Conservation (phyloP, 2,329 filamentous ascomycete species). For the Colletotrichum sp. region DNA sequence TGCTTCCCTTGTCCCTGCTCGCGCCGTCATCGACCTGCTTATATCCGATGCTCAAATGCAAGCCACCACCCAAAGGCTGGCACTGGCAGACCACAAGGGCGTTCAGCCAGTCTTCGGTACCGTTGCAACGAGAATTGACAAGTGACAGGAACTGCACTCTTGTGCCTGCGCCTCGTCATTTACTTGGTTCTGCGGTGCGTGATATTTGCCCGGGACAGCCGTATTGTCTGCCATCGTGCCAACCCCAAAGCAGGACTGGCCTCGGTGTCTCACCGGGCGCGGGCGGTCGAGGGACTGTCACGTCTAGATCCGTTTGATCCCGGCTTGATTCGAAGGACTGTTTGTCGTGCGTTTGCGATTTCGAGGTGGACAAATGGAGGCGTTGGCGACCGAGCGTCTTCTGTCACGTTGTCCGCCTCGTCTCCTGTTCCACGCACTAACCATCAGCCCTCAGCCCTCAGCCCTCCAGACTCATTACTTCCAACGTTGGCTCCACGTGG, state of each 20-base stretch:
- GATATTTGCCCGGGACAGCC: constrained; percentile 1
- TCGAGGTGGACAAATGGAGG: background rate
- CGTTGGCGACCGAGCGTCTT: background rate
- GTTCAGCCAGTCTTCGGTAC: background rate
- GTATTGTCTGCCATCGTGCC: background rate
- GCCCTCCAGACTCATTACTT: background rate
- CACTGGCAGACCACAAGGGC: background rate
- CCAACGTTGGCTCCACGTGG: background rate
- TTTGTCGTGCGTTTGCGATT: background rate
- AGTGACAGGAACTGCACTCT: constrained; percentile 5
- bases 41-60: background rate
- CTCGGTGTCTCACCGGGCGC: background rate
- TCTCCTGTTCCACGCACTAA: background rate
- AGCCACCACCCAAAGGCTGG: background rate
- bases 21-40: background rate
- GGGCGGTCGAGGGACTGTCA: background rate
- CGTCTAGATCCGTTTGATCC: background rate
- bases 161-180: constrained; percentile 5
- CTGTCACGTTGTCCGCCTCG: background rate
- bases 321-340: background rate
- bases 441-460: background rate
- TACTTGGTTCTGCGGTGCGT: background rate
- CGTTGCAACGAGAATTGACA: constrained; percentile 7
- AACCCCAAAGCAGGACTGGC: background rate
- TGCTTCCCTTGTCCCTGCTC: background rate